Percentiles rank a stretch among this genome's conserved stretches.
phyloP scores from a whole-genome alignment of 768 basidiomycete species.

The Agrocybe pediades region DNA sequence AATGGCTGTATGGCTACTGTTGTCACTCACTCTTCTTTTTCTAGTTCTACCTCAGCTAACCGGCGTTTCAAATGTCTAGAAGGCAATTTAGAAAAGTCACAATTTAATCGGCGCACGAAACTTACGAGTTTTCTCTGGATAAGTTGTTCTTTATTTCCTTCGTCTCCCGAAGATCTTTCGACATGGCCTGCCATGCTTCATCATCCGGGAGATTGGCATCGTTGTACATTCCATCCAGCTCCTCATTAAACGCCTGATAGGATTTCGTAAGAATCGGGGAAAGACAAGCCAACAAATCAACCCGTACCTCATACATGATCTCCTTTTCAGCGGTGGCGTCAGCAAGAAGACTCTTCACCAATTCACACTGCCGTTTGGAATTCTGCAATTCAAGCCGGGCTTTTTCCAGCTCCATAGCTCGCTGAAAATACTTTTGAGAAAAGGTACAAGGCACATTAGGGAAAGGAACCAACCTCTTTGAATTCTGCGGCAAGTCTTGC shows the following conservation, averaged over 20 bases:
- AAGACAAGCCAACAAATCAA: not conserved
- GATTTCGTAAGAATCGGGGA: not conserved
- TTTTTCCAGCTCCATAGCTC: conserved; percentile 62
- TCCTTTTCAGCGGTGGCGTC: conserved; percentile 88
- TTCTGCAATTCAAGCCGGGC: conserved; percentile 66
- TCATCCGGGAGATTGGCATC: conserved; percentile 80
- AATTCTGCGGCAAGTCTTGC: conserved; percentile 50
- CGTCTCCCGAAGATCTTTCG: conserved; percentile 67
- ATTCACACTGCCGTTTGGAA: conserved; percentile 71
- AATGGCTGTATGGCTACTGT: not conserved
- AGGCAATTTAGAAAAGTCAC: not conserved
- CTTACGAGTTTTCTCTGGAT: conserved; percentile 80
- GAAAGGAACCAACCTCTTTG: conserved; percentile 50
- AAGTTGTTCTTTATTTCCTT: conserved; percentile 79
- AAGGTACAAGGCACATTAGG: not conserved
- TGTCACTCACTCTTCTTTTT: conserved; percentile 73
- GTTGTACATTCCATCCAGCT: conserved; percentile 88
- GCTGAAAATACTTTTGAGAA: conserved; percentile 38
- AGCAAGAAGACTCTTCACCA: conserved; percentile 74
- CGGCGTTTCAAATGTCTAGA: conserved; percentile 68
- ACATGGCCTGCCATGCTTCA: conserved; percentile 83
- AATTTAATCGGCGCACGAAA: conserved; percentile 17
- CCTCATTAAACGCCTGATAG: conserved; percentile 87
- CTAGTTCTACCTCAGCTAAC: conserved; percentile 69
- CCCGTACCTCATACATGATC: conserved; percentile 83